Evolutionary conservation across 78 protist species (phyloP), one percentile per base, ranked within the genome.

Genomic region (Diacronema lutheri): DNA sequence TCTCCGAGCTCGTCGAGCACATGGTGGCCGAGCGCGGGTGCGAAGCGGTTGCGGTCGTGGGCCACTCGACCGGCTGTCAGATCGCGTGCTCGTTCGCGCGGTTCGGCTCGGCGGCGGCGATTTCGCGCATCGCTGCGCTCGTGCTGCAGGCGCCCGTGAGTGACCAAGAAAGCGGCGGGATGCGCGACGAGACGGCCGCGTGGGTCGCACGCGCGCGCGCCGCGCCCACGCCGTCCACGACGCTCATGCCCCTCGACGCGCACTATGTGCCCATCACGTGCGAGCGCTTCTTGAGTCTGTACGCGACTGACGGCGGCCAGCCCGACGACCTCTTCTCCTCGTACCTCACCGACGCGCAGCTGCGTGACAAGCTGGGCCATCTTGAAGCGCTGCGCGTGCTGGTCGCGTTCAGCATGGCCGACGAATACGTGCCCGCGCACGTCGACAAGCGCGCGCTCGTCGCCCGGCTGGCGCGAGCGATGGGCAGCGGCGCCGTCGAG

Each of bases 131-230:
- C n/a, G n/a, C 23, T 1, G 23, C n/a, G 23, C 26, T 61, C 26
- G n/a, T 26, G n/a, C 66, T 61, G 11, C 66, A 61, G 66, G 66
- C 66, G n/a, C 66, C 66, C n/a, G 66, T 61, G 66, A 61, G 66
- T 9, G 66, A 61, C 10, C 66, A 26, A 9, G 66, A 61, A 9
- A 44, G 50, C 50, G 50, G 50, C 7, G 50, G 50, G 11, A 61
- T 61, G 66, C 25, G 6, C 26, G 37, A 26, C 11, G 37, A 4
- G 26, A 61, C 23, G 3, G 37, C 23, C 26, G 25, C 10, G 25
- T 61, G 66, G 66, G 10, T 26, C 26, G 10, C 66, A 3, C 23
- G 6, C 23, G 23, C 66, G 37, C 37, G n/a, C n/a, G 23, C 23
- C 37, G 37, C 10, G 26, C 26, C 37, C 11, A 26, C 25, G 10